These are phyloP conservation scores for Lipomyces oligophaga DNA, from an alignment of 805 yeast genomes.

Conservation along the genomic window DNA sequence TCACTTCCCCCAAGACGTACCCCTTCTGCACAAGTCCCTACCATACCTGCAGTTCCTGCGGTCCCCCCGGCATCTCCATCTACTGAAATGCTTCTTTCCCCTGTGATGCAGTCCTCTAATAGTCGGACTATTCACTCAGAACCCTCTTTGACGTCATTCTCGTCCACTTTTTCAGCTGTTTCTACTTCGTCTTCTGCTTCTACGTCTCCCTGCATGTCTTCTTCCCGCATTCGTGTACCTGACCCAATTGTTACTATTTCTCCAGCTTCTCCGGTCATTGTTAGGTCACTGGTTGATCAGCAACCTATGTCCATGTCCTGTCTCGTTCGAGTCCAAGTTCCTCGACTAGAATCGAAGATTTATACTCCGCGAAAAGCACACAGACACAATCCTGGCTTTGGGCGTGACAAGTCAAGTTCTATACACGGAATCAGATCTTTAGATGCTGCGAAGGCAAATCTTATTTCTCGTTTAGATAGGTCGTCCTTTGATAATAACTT, in stretches of 20 bases:
- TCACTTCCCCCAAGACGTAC: background rate
- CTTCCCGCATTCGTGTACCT: slow-evolving; percentile 7
- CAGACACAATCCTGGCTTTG: background rate
- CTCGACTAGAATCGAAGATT: background rate
- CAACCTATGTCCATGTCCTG: slow-evolving; percentile 13
- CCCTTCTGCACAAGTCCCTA: background rate
- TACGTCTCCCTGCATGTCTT: slow-evolving; percentile 2
- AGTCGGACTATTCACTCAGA: no score
- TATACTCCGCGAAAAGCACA: background rate
- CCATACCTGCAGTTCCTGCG: background rate
- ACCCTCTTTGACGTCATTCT: no score
- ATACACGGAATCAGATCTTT: background rate
- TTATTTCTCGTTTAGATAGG: slow-evolving; percentile 2
- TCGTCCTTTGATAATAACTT: slow-evolving; percentile 3
- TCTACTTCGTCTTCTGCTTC: background rate
- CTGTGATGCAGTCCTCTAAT: no score
- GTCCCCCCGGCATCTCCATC: no score
- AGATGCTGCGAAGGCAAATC: slow-evolving; percentile 5
- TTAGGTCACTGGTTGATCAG: slow-evolving; percentile 7
- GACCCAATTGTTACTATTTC: slow-evolving; percentile 10
- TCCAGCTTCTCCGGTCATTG: slow-evolving; percentile 10
- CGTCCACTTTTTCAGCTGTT: background rate
- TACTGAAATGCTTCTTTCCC: no score
- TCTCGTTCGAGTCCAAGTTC: slow-evolving; percentile 11
- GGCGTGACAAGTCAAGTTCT: background rate